Base-by-base conservation (phyloP, 805 yeast species). In the Kuraishia hungarica region DNA sequence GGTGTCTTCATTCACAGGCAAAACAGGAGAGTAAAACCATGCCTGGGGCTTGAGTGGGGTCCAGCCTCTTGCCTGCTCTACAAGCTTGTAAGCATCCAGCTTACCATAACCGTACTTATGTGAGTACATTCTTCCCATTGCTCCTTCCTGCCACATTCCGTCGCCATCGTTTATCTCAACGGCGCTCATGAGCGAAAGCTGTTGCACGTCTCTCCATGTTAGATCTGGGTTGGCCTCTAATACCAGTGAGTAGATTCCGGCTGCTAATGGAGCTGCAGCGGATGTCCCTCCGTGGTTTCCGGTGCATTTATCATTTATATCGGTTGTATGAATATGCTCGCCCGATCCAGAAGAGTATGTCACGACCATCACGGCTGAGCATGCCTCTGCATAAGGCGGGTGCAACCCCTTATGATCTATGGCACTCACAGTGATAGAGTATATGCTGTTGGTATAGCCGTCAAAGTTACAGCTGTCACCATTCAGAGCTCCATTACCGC, bases 181-280 rank as follows among this genome's bases (percentile, higher is more conserved):
- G 0, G 97, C 84, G 24, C 89, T 78, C 53, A 83, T 70, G 17
- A 93, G 83, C 2, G 89, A 80, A 21, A 94, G 75, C 64, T 92
- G 89, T 71, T 94, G 99, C 55, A 92, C 77, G 67, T 94, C 99
- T 67, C 99, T 80, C 99, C 99, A 94, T 0, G 97, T 88, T 55
- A 94, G 78, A 3, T 85, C 78, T 1, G 97, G 96, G 60, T 96
- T 87, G 2, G 86, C 91, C 61, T 86, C 84, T 53, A 94, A 73
- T 1, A 89, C 89, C 53, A 94, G 74, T 0, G 97, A 81, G 67
- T 88, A 90, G 1, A 94, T 79, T n/a, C 98, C 99, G 0, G 98
- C 97, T 0, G 97, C 98, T 55, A 94, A 76, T 0, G 99, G 99
- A 0, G 99, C 99, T 17, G 99, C 97, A 0, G 99, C 99, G 22